Percentiles rank a stretch among this genome's conserved stretches.
Conservation (phyloP, 495 filamentous ascomycete species). For the Aspergillus nanangensis region DNA sequence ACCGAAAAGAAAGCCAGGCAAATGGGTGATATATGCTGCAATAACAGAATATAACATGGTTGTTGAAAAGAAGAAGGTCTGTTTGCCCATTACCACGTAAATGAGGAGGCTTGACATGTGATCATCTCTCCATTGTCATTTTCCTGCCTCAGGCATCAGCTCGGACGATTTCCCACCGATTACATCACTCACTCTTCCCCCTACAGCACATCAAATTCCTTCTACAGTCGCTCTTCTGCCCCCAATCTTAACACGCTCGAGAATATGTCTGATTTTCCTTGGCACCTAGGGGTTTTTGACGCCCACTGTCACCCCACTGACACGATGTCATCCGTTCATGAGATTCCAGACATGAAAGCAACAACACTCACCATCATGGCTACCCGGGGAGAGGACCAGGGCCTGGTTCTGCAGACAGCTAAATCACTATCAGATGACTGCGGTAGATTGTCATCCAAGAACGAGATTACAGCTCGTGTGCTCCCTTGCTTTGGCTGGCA, state of each 20-base stretch:
- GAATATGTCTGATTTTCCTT: conserved; percentile 58
- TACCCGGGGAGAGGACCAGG: conserved; percentile 81
- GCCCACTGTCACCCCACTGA: conserved; percentile 99
- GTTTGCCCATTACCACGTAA: background rate
- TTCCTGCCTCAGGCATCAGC: background rate
- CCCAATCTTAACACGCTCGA: too few relatives aligned
- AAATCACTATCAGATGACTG: conserved; percentile 35
- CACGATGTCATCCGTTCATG: conserved; percentile 68
- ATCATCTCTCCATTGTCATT: too few relatives aligned
- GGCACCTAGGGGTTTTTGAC: conserved; percentile 82
- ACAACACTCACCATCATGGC: conserved; percentile 81
- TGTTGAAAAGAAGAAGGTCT: background rate
- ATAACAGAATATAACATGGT: too few relatives aligned
- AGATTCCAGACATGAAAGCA: conserved; percentile 73
- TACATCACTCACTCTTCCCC: background rate
- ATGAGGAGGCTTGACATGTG: too few relatives aligned
- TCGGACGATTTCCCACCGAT: too few relatives aligned
- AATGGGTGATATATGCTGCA: too few relatives aligned
- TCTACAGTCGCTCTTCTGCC: too few relatives aligned
- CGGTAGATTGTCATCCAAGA: conserved; percentile 16
- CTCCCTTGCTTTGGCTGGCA: conserved; percentile 96
- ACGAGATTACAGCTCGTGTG: conserved; percentile 29
- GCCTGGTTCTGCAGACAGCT: conserved; percentile 70
- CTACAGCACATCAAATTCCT: too few relatives aligned
- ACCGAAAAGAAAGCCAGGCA: too few relatives aligned